Evolutionary conservation across 2,329 filamentous ascomycete species (phyloP).

Genomic region (Leptosphaerulina australis): DNA sequence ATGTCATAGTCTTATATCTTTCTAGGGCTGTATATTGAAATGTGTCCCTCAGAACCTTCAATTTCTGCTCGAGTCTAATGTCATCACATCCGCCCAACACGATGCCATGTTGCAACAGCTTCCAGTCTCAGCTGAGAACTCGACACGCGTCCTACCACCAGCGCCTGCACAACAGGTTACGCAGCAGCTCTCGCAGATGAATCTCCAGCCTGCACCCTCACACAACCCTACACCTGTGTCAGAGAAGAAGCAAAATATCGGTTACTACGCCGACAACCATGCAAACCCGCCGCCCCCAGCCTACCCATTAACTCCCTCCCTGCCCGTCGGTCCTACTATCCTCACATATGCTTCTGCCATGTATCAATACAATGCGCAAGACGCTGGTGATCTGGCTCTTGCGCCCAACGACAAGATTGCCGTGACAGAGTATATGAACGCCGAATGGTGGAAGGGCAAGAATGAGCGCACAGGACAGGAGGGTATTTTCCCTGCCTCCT

Average conservation of each 20-base stretch:
- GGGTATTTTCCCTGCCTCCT: slow-evolving; percentile 94
- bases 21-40: slow-evolving; percentile 1
- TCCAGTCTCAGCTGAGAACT: slow-evolving; percentile 72
- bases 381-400: slow-evolving; percentile 81
- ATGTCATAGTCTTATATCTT: slow-evolving; percentile 40
- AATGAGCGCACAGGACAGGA: slow-evolving; percentile 82
- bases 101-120: slow-evolving; percentile 76
- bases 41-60: slow-evolving; percentile 75
- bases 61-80: slow-evolving; percentile 79
- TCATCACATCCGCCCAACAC: slow-evolving; percentile 77
- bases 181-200: slow-evolving; percentile 43
- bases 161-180: slow-evolving; percentile 40
- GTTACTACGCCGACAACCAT: slow-evolving; percentile 50
- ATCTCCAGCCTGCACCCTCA: slow-evolving; percentile 36
- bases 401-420: slow-evolving; percentile 79
- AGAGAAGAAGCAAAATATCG: slow-evolving; percentile 49
- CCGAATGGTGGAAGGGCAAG: slow-evolving; percentile 93
- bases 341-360: slow-evolving; percentile 78
- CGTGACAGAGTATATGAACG: slow-evolving; percentile 92
- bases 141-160: slow-evolving; percentile 52
- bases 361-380: slow-evolving; percentile 80
- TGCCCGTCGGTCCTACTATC: slow-evolving; percentile 58
- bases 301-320: slow-evolving; percentile 55
- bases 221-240: slow-evolving; percentile 26
- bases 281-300: slow-evolving; percentile 53